These are phyloP conservation scores for Camellia sinensis DNA, from an alignment of 148 eudicot genomes.

Conservation along the genomic window DNA sequence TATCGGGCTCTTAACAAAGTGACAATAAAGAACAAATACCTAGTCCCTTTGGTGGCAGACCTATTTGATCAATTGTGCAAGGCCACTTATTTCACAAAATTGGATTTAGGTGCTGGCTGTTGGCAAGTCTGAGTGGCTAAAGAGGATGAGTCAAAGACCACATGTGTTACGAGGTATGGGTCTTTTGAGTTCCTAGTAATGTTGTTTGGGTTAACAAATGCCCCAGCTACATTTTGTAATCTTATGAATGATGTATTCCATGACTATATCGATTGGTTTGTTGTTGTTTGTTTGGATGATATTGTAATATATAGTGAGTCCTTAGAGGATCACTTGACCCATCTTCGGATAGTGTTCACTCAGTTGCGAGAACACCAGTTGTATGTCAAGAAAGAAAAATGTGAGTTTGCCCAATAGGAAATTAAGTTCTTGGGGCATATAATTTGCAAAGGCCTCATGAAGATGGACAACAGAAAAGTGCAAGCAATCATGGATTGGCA, in stretches of 20 bases:
- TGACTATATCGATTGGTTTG: background rate
- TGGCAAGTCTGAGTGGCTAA: no score
- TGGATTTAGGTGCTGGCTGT: no score
- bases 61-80: background rate
- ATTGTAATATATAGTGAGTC: background rate
- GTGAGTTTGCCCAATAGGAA: background rate
- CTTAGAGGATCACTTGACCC: background rate
- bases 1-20: background rate
- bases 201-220: background rate
- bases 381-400: background rate
- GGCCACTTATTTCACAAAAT: no score
- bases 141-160: no score
- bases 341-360: background rate
- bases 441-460: background rate
- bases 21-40: conserved; percentile 9
- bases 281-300: background rate
- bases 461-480: background rate
- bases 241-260: background rate
- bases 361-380: background rate
- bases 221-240: background rate
- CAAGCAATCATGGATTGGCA: background rate
- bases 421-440: background rate
- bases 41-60: background rate
- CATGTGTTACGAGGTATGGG: background rate
- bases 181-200: background rate